These are phyloP conservation scores for Aureobasidium sp. DNA, from an alignment of 2,329 filamentous ascomycete genomes.

Conservation along the genomic window DNA sequence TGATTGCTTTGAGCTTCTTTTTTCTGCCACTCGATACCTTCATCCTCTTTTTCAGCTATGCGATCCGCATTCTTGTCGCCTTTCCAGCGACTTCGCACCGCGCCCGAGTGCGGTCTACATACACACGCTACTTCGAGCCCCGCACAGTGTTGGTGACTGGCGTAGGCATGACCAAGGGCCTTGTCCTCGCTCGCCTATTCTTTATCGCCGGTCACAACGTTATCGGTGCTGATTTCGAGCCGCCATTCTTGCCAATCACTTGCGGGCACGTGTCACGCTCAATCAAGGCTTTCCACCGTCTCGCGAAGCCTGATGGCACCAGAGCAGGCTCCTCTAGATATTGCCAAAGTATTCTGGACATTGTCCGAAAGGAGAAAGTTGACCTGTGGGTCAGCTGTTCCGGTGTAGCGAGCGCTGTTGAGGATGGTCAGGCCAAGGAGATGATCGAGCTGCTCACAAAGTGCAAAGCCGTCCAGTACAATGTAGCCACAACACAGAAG, in stretches of 20 bases:
- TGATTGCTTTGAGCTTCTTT: constrained; percentile 37
- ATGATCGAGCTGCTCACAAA: constrained; percentile 48
- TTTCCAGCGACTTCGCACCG: constrained; percentile 19
- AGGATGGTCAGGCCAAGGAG: constrained; percentile 59
- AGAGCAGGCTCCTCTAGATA: constrained; percentile 42
- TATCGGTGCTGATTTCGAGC: constrained; percentile 59
- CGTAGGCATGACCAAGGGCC: constrained; percentile 62
- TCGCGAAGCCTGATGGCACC: constrained; percentile 28
- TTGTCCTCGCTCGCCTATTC: constrained; percentile 58
- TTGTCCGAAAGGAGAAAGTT: constrained; percentile 53
- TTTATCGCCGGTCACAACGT: constrained; percentile 58
- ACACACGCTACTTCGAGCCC: constrained; percentile 32
- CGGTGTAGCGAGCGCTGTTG: constrained; percentile 55
- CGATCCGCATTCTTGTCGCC: constrained; percentile 15
- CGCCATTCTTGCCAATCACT: constrained; percentile 26
- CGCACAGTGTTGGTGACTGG: constrained; percentile 63
- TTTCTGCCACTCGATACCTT: constrained; percentile 44
- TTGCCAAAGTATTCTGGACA: constrained; percentile 46
- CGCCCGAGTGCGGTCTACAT: constrained; percentile 20
- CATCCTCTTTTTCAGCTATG: constrained; percentile 35
- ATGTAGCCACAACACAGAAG: constrained; percentile 45
- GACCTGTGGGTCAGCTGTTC: constrained; percentile 70
- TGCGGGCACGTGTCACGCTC: constrained; percentile 52
- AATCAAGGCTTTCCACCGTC: constrained; percentile 47
- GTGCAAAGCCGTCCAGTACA: constrained; percentile 58